These are phyloP conservation scores for Moricandia moricandioides DNA, from an alignment of 345 rosid species.

Conservation along the genomic window DNA sequence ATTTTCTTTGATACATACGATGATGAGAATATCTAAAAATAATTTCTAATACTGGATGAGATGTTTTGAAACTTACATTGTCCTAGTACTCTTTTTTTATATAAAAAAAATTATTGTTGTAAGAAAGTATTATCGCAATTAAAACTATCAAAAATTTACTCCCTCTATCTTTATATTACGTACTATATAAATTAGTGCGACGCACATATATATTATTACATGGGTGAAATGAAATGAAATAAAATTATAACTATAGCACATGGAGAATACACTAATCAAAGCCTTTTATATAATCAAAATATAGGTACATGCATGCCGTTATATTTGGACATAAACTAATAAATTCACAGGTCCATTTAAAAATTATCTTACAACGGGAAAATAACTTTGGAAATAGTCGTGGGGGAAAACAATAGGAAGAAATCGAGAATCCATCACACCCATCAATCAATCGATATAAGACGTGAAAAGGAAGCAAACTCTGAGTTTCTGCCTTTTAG, in stretches of 20 bases:
- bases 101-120: neutral
- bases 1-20: neutral
- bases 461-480: constrained; percentile 67
- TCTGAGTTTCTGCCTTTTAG: constrained; percentile 28
- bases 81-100: neutral
- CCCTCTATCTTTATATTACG: neutral
- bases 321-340: neutral
- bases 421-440: constrained; percentile 42
- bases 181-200: neutral
- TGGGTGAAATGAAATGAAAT: neutral
- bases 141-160: neutral
- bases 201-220: neutral
- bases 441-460: constrained; percentile 43
- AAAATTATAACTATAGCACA: neutral
- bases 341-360: neutral
- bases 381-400: too few species aligned
- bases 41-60: neutral
- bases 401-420: constrained; percentile 30
- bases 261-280: neutral
- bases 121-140: neutral
- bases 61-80: neutral
- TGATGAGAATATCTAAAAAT: neutral
- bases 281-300: constrained; percentile 3
- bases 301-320: neutral
- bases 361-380: neutral